Base-by-base conservation (phyloP, 352 stramenopile species). In the Stramenopiles sp. region DNA sequence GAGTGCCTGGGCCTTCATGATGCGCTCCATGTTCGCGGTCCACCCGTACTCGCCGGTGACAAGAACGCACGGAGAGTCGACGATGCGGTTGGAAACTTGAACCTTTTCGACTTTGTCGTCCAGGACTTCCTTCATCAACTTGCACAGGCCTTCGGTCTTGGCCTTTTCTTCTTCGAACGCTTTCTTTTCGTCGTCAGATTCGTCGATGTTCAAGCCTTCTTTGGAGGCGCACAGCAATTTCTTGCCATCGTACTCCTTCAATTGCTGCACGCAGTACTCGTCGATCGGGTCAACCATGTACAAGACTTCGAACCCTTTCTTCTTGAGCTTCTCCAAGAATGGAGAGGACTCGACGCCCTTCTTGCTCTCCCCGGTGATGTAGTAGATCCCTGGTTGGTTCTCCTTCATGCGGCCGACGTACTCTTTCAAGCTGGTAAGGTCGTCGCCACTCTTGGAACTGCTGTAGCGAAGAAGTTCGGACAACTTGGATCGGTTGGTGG, bases 41-140 rank as follows among this genome's bases (percentile, higher is more conserved):
- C 95, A 99, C 80, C 96, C 96, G 84, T 98, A 99, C 84, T 99
- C 95, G 75, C 95, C 94, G 31, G 96, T 99, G 33, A 99, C 95
- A 33, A 99, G 90, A 73, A 95, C 91, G 80, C 94, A 99, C 37
- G 96, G 96, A 69, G 92, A 98, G 80, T 99, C 93, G 0, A 95
- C 94, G 43, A 99, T 94, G 85, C 96, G 92, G 87, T 96, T 96
- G 68, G 93, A 98, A 73, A 98, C 94, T 79, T 97, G 87, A 32
- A 99, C 96, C 92, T 99, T 99, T 83, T 99, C 96, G 48, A 99
- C 94, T 92, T 99, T 99, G 86, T 99, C 96, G 79, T 97, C 94
- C 69, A 99, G 87, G 18, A 99, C 92, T 81, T 99, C 94, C 89
- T 99, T 99, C 82, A 99, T 98, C 68, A 99, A 85, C 87, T 98